Evolutionary conservation across 257 asterid species (phyloP).

Genomic region (Linaria vulgaris): DNA sequence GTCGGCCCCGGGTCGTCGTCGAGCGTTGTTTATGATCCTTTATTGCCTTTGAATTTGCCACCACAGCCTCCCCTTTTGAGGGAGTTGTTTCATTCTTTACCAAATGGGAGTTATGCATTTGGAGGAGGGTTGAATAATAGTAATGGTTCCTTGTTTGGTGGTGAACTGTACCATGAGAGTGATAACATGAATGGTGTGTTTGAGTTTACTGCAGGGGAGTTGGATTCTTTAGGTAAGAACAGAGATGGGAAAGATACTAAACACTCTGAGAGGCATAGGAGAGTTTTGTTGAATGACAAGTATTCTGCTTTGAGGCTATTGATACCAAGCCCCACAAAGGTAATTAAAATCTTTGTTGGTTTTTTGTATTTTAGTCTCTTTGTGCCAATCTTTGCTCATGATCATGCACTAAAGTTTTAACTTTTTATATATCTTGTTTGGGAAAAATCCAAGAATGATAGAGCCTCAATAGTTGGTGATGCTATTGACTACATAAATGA

Average conservation of each 20-base stretch:
- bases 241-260: constrained; percentile 62
- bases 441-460: constrained; percentile 41
- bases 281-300: constrained; percentile 66
- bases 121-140: constrained; percentile 33
- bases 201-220: constrained; percentile 57
- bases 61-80: constrained; percentile 81
- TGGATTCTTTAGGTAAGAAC: constrained; percentile 47
- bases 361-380: too few species aligned
- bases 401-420: not conserved
- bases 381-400: not conserved
- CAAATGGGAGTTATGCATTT: constrained; percentile 46
- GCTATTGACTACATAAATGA: constrained; percentile 61
- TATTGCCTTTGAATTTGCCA: constrained; percentile 64
- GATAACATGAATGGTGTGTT: constrained; percentile 55
- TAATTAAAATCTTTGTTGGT: constrained; percentile 19
- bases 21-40: constrained; percentile 55
- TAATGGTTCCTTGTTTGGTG: constrained; percentile 48
- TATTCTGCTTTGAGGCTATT: constrained; percentile 50
- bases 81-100: constrained; percentile 68
- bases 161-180: constrained; percentile 45
- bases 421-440: not conserved
- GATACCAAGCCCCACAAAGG: constrained; percentile 80
- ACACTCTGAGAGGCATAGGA: constrained; percentile 75
- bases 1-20: constrained; percentile 25
- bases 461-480: constrained; percentile 61